A percentile compares a stretch with the other conserved stretches of the same genome.
Evolutionary conservation across 768 basidiomycete genomes (phyloP).

Genomic region (Lactarius deliciosus): DNA sequence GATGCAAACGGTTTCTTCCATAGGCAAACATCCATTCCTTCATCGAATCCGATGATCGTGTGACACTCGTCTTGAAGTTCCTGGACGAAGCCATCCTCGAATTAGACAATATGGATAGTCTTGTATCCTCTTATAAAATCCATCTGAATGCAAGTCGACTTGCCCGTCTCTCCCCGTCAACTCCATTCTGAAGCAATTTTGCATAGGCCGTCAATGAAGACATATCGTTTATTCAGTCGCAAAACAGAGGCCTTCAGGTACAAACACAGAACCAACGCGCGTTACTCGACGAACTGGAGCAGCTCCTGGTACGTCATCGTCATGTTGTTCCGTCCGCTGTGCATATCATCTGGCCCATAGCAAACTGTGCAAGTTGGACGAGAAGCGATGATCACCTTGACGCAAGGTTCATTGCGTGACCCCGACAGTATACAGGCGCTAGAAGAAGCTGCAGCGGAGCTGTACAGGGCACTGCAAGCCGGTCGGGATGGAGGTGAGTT

Average conservation of each 20-base stretch:
- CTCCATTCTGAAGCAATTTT: slow-evolving; percentile 19
- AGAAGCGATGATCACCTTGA: slow-evolving; percentile 69
- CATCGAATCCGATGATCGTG: slow-evolving; percentile 91
- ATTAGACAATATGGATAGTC: slow-evolving; percentile 85
- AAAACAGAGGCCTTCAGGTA: slow-evolving; percentile 94
- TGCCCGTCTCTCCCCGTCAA: slow-evolving; percentile 5
- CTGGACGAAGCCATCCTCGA: slow-evolving; percentile 89
- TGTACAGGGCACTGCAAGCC: slow-evolving; percentile 95
- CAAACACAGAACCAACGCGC: slow-evolving; percentile 94
- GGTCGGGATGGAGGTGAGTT: slow-evolving; percentile 79
- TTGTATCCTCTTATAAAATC: slow-evolving; percentile 92
- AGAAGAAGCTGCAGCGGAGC: slow-evolving; percentile 77
- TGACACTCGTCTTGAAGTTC: slow-evolving; percentile 78
- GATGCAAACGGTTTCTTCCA: slow-evolving; percentile 6
- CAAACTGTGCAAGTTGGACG: slow-evolving; percentile 93
- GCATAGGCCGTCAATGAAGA: slow-evolving; percentile 89
- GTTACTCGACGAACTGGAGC: slow-evolving; percentile 81
- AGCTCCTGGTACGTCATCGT: slow-evolving; percentile 59
- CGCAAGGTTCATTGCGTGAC: slow-evolving; percentile 88
- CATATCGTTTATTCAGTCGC: slow-evolving; percentile 92
- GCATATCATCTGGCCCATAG: slow-evolving; percentile 41
- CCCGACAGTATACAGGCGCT: slow-evolving; percentile 69
- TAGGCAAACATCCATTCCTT: slow-evolving; percentile 98
- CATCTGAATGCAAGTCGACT: slow-evolving; percentile 77
- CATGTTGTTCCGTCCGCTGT: neutral